Percentiles rank a stretch among this genome's conserved stretches.
Conservation (phyloP, 2,329 filamentous ascomycete genomes). For the Verticillium longisporum region DNA sequence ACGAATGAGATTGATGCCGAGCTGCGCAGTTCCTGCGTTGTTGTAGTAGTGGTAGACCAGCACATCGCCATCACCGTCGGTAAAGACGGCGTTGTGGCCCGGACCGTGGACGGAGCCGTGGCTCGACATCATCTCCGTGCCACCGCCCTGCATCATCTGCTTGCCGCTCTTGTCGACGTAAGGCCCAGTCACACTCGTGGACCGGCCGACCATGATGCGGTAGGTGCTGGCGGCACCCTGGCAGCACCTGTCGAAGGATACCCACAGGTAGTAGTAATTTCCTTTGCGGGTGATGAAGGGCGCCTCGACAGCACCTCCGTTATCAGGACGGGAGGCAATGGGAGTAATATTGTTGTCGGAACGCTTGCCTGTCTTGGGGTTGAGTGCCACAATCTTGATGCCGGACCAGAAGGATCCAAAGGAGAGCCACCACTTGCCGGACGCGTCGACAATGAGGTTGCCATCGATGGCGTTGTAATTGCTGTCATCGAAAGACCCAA, state of each 20-base stretch:
- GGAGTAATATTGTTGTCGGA: slow-evolving; percentile 14
- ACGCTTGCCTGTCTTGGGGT: slow-evolving; percentile 18
- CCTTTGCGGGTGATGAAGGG: slow-evolving; percentile 20
- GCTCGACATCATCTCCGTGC: slow-evolving; percentile 20
- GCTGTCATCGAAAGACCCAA: slow-evolving; percentile 15
- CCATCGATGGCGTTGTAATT: slow-evolving; percentile 22
- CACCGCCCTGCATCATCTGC: slow-evolving; percentile 19
- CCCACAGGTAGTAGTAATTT: slow-evolving; percentile 23
- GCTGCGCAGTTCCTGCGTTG: slow-evolving; percentile 13
- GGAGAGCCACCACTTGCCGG: slow-evolving; percentile 21
- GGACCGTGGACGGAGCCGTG: slow-evolving; percentile 21
- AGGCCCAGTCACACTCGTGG: slow-evolving; percentile 19
- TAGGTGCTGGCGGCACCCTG: slow-evolving; percentile 21
- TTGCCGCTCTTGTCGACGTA: slow-evolving; percentile 18
- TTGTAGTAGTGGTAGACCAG: slow-evolving; percentile 24
- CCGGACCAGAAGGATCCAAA: slow-evolving; percentile 25
- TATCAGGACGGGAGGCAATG: slow-evolving; percentile 16
- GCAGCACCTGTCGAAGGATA: slow-evolving; percentile 23
- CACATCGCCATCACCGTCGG: slow-evolving; percentile 22
- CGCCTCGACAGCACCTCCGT: slow-evolving; percentile 18
- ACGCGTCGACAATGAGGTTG: slow-evolving; percentile 19
- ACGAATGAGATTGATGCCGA: slow-evolving; percentile 22
- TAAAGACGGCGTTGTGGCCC: slow-evolving; percentile 22
- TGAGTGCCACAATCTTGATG: slow-evolving; percentile 20
- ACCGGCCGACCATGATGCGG: slow-evolving; percentile 24